A percentile compares a stretch with the other conserved stretches of the same genome.
phyloP scores from a whole-genome alignment of 768 basidiomycete species.

The Trametes coccinea region DNA sequence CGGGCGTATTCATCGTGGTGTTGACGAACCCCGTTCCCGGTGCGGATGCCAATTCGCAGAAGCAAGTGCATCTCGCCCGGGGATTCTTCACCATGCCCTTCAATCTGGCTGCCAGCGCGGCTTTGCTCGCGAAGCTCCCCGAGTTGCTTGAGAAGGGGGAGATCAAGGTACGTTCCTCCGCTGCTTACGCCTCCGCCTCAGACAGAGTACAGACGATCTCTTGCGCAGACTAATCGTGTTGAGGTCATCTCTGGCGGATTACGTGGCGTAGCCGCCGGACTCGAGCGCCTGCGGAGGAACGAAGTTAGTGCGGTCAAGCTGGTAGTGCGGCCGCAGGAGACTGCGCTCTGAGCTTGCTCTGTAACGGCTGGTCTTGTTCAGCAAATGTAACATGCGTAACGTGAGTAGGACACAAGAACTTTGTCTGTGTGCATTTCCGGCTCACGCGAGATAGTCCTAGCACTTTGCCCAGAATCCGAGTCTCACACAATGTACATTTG shows the following conservation, averaged over 20 bases:
- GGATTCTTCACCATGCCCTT: conserved; percentile 6
- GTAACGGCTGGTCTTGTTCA: too few species aligned
- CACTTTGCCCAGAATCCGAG: too few species aligned
- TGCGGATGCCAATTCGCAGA: background rate
- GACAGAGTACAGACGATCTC: background rate
- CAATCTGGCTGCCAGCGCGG: background rate
- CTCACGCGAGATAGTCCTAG: too few species aligned
- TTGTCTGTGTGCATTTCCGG: too few species aligned
- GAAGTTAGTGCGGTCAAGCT: conserved; percentile 31
- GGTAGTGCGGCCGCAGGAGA: conserved; percentile 28
- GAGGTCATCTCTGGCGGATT: conserved; percentile 31
- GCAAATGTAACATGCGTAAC: too few species aligned
- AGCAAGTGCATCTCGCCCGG: conserved; percentile 4
- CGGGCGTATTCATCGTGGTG: conserved; percentile 25
- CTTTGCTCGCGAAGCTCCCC: conserved; percentile 17
- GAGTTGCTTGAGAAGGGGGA: conserved; percentile 18
- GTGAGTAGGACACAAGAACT: too few species aligned
- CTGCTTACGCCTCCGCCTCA: background rate
- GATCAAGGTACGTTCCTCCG: conserved; percentile 12
- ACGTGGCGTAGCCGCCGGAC: conserved; percentile 23
- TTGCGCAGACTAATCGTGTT: conserved; percentile 27
- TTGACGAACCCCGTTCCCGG: background rate
- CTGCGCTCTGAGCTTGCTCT: conserved; percentile 5
- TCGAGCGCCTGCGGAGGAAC: conserved; percentile 23
- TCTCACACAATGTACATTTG: too few species aligned